Base-by-base conservation (phyloP, 2,329 filamentous ascomycete genomes). In the Exophiala sp. region DNA sequence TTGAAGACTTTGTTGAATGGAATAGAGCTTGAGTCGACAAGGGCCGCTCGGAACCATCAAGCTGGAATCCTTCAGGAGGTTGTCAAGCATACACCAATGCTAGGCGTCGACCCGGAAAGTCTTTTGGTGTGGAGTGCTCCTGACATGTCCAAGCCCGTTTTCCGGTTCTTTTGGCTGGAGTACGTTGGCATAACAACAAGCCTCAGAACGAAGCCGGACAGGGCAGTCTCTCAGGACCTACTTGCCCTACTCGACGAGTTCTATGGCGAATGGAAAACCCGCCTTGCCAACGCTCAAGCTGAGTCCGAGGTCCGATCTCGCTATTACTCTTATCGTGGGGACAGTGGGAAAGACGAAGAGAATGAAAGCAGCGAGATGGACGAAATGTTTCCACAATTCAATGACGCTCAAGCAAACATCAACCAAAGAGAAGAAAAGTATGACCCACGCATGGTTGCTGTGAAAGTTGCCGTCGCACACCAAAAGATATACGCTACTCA, bases 271-370 rank as follows among this genome's bases (percentile, higher is more conserved):
- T 98, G 91, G 90, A 86, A 81, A 59, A 77, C 79, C 43, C 84
- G 85, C 63, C 78, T 95, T 1, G 79, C 84, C 46, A 74, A 81
- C 16, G 90, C 96, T 57, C 85, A 88, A 60, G 81, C 83, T 60
- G 80, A 86, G 40, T 82, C 86, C 58, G 83, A 86, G 14, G 77
- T 80, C 22, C 86, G 85, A 55, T 81, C 79, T 3, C 89, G 86
- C 55, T 68, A 95, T 32, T 98, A 95, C 67, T 83, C 82, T 16
- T 96, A 93, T 70, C 81, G 82, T 56, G 91, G 90, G 24, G 83
- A 82, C 32, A 71, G 80, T 32, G 85, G 90, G 53, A 83, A 90
- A 41, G 81, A 87, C 57, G 85, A 94, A 48, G 83, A 86, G 60
- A 73, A 79, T 8, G 81, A 88, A 45, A 78, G 84, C 55, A 79